Base-by-base conservation (phyloP, 768 basidiomycete genomes). In the Boletus vermiculosoides region DNA sequence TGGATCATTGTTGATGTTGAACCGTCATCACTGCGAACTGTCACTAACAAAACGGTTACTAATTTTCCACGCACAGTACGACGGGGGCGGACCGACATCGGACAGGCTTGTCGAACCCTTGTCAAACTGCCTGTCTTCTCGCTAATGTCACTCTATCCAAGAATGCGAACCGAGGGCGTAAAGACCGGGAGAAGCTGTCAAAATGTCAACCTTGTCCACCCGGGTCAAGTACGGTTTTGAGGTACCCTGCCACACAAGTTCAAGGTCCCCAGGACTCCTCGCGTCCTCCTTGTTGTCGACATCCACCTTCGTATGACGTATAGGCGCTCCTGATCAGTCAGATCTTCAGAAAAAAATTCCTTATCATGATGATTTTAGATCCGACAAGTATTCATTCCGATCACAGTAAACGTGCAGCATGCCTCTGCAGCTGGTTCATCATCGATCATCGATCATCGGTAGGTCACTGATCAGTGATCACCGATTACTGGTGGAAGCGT, bases 241-340 rank as follows among this genome's bases (percentile, higher is more conserved):
- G 31, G 20, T 9, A 15, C 8, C 5, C 6, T 28, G 28, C n/a
- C n/a, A n/a, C 28, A 28, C 28, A 28, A 28, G 28, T 28, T 28
- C n/a, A n/a, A n/a, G 25, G 25, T 25, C 25, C 25, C 25, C 25
- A 6, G 28, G 28, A 28, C 28, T 5, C 28, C 28, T 61, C 52
- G 40, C 48, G 31, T 30, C 44, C 42, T 59, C 65, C 65, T 54
- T 57, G 46, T 56, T 57, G 59, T 45, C 25, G 30, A 28, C 18
- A 16, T 45, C n/a, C 23, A 20, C 39, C 20, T 28, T 33, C 25
- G 30, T 20, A 57, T 63, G 55, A 54, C 42, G 37, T 37, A 31
- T 16, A 0, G 55, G 54, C 45, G 56, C 52, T 59, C 23, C 40
- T 36, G 37, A 16, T 25, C 13, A 11, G 16, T 45, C 50, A 47